Percentiles rank a stretch among this genome's conserved stretches.
Conservation (phyloP, 495 filamentous ascomycete genomes). For the Echria macrotheca region DNA sequence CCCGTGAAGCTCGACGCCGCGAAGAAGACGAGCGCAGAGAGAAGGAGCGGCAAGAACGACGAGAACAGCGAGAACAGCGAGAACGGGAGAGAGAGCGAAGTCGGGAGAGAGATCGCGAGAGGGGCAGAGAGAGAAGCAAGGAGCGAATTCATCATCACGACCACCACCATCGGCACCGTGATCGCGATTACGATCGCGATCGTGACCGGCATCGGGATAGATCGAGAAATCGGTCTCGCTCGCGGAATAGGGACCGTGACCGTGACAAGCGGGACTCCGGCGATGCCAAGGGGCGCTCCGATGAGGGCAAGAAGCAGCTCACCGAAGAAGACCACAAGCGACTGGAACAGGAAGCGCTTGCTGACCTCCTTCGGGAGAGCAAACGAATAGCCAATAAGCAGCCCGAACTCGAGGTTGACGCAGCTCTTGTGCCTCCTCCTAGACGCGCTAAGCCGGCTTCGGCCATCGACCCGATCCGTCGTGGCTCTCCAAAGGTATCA, state of each 20-base stretch:
- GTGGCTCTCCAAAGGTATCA: conserved; percentile 36
- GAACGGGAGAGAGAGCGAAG: conserved; percentile 34
- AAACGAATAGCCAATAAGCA: conserved; percentile 40
- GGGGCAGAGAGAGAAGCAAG: conserved; percentile 26
- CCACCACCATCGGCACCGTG: conserved; percentile 28
- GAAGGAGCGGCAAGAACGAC: conserved; percentile 50
- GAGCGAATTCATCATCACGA: conserved; percentile 30
- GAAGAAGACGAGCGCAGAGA: conserved; percentile 57
- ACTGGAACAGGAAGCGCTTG: conserved; percentile 50
- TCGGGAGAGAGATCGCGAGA: conserved; percentile 28
- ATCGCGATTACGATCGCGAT: conserved; percentile 31
- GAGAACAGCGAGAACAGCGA: conserved; percentile 54
- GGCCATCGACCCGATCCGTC: conserved; percentile 50
- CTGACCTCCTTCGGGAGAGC: conserved; percentile 50
- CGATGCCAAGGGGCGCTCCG: conserved; percentile 20
- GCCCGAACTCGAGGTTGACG: conserved; percentile 49
- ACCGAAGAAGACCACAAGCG: conserved; percentile 51
- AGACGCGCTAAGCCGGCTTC: conserved; percentile 46
- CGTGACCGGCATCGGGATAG: conserved; percentile 27
- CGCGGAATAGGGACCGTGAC: conserved; percentile 31
- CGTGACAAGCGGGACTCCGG: conserved; percentile 17
- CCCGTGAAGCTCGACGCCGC: conserved; percentile 53
- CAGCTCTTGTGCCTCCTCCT: conserved; percentile 48
- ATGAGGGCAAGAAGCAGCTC: conserved; percentile 41
- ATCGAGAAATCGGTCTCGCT: conserved; percentile 18